Evolutionary conservation across 2,329 filamentous ascomycete genomes (phyloP).

Genomic region (Botrytis paeoniae): DNA sequence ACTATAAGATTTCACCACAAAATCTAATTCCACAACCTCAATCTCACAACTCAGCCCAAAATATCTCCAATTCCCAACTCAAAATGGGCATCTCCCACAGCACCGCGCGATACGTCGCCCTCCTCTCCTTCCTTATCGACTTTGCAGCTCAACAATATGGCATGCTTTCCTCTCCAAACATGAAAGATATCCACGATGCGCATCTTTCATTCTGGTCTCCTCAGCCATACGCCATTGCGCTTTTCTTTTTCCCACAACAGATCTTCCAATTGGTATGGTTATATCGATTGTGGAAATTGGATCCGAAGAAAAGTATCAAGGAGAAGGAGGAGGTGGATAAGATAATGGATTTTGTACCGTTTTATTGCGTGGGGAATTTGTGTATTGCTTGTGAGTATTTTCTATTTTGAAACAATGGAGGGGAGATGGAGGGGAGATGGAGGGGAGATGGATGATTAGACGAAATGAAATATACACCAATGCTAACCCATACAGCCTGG

Average conservation of each 20-base stretch:
- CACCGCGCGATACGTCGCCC: conserved; percentile 53
- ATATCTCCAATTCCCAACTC: not conserved
- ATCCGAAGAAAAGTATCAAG: conserved; percentile 41
- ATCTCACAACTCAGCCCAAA: not conserved
- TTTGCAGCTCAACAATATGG: conserved; percentile 59
- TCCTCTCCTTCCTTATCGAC: conserved; percentile 53
- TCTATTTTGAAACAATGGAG: not conserved
- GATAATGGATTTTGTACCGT: conserved; percentile 54
- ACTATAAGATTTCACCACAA: not conserved
- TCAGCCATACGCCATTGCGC: conserved; percentile 56
- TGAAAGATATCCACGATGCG: conserved; percentile 56
- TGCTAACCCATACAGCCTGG: conserved; percentile 43
- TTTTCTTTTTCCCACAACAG: conserved; percentile 61
- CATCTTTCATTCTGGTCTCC: conserved; percentile 59
- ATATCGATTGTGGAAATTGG: conserved; percentile 52
- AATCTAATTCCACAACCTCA: not conserved
- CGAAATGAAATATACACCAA: not conserved
- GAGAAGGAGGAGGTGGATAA: conserved; percentile 43
- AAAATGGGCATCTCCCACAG: conserved; percentile 53
- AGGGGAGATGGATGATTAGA: not conserved
- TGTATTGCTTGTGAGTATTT: conserved; percentile 53
- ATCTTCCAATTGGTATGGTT: conserved; percentile 57
- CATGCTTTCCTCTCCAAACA: conserved; percentile 53
- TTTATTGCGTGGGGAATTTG: conserved; percentile 54
- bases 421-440: too few relatives aligned